Evolutionary conservation across 805 yeast species (phyloP), one percentile per base, ranked within the genome.

Genomic region (Cyberlindnera suaveolens): DNA sequence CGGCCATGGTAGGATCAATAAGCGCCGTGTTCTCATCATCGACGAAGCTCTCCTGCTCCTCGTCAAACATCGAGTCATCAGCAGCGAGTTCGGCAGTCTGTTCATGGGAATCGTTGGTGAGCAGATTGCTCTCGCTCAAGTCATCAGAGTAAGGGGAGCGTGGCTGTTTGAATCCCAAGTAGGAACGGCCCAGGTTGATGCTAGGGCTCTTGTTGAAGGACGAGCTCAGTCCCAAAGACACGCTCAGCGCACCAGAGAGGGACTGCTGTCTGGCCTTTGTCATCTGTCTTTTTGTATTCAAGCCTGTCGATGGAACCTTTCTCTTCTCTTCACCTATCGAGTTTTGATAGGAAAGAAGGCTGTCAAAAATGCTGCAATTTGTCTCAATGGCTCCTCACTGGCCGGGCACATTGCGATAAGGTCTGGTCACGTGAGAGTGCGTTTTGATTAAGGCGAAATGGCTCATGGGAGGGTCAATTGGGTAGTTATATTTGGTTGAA

Each of bases 81-180:
- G 66, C 68, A 5, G 84, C 84, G 38, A 77, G 64, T 35, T 67
- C 72, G 1, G 78, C 81, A 0, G 82, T 70, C 46, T 77, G 77
- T 46, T 75, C 80, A 49, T 78, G 81, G 8, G 36, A 27, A 5
- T 40, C 44, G 23, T 36, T 29, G 3, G 41, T 33, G 16, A 37
- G 9, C 6, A 34, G 36, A 13, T 18, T 14, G 29, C 14, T 34
- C 37, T 18, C 37, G 20, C 37, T 34, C 10, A 13, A 16, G 16
- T 29, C 39, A n/a, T 37, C 33, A 27, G 16, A 17, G 10, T 20
- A 27, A 13, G 23, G 26, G 31, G 45, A 13, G 3, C 18, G 34
- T 9, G 36, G 32, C 31, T 19, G 27, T 27, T 33, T 46, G 39
- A 52, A 48, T 9, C 69, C 66, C 42, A 62, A 54, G 52, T 53